Base-by-base conservation (phyloP, 106 monocot species). In the Dioscorea dumetorum region DNA sequence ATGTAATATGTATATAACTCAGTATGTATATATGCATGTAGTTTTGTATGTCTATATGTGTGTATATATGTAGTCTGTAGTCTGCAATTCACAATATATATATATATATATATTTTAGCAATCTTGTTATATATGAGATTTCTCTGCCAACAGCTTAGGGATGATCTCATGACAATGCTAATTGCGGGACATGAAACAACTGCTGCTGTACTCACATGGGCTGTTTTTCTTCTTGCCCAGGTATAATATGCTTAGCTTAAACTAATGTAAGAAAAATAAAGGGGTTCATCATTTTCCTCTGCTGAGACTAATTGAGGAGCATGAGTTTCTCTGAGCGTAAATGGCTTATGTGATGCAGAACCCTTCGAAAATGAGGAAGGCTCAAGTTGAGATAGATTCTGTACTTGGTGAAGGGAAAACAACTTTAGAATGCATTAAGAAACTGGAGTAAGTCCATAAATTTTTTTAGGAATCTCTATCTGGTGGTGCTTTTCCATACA, bases 111-210 rank as follows among this genome's bases (percentile, higher is more conserved):
- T n/a, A n/a, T 7, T 3, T 18, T 62, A 48, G 49, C 23, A 50
- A 54, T 18, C 19, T 18, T 16, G 18, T 54, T 54, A 19, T 18
- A 0, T 54, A 54, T 19, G 19, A 68, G 31, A 61, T 21, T 58
- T 11, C 65, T 54, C 4, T 64, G 50, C 32, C 22, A 49, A 73
- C 82, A 99, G 92, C 87, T 99, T 65, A 86, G 99, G 57, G 99
- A 99, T 85, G 99, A 99, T 63, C 87, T 99, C 22, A 93, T 99
- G 99, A 99, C 92, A 21, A 93, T 99, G 99, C 90, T 99, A 68
- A 90, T 99, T 66, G 99, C 92, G 18, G 99, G 99, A 23, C 99
- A 99, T 76, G 99, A 99, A 85, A 99, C 99, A 71, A 99, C 99
- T 68, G 90, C 99, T 70, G 92, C 99, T 78, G 92, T 99, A 76